Evolutionary conservation across 2,329 filamentous ascomycete genomes (phyloP), one percentile per base, ranked within the genome.

Genomic region (Verticillium albo-atrum): DNA sequence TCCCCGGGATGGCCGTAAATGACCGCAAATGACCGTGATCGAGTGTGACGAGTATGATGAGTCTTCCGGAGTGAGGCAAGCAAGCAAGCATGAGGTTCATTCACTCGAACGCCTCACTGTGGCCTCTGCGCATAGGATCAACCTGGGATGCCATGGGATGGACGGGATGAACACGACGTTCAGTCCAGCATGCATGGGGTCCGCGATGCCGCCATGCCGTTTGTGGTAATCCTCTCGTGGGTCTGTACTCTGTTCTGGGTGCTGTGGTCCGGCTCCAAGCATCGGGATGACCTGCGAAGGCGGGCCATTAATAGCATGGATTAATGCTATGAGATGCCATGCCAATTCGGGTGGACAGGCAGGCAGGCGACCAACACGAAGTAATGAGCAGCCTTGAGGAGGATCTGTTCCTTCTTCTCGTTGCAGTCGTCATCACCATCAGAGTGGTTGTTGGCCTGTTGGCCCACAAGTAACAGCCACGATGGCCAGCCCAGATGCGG

Each of bases 191-290:
- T 50, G 42, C 42, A 23, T 50, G 20, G 42, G 2, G 12, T 15
- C 23, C 15, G 23, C 35, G 54, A 56, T 56, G 54, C 54, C 54
- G 35, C 54, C 54, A n/a, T 28, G 15, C 54, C 54, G 23, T 15
- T 56, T 47, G 2, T 17, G 54, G 54, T 30, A 56, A 56, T 56
- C 54, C 27, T 35, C 35, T 56, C 54, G 54, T 47, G 34, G 34
- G 12, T 26, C 54, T 47, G 42, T 50, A 23, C 42, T 50, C 42
- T 50, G 42, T 50, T 50, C 42, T 50, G 20, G 42, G 42, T 50
- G n/a, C n/a, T 50, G 42, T 50, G 42, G 20, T 23, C 42, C 42
- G 42, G 42, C 42, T 50, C 42, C 42, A 50, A 25, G 42, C 42
- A 50, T 50, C 42, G 42, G 42, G 42, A 20, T 14, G 14, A 20